Conservation (phyloP, 352 stramenopile species). For the Detonula confervacea region DNA sequence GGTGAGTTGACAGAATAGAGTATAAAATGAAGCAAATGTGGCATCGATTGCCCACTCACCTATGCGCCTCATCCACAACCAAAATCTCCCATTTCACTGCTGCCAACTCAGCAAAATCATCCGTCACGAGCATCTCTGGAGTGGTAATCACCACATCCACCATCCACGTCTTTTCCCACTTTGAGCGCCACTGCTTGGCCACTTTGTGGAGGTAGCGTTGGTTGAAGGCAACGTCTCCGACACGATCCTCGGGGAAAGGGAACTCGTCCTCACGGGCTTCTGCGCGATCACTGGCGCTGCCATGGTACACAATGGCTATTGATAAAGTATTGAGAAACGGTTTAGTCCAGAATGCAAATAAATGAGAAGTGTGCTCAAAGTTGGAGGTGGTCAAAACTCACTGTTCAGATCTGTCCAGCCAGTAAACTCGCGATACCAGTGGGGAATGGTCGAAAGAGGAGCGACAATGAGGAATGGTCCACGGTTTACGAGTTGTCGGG, state of each 20-base stretch:
- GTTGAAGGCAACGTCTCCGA: constrained; percentile 66
- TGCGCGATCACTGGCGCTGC: constrained; percentile 91
- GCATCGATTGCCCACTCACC: no score
- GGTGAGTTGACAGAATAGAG: no score
- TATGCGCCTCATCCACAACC: constrained; percentile 97
- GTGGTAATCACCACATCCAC: constrained; percentile 98
- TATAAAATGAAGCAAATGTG: no score
- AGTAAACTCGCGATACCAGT: constrained; percentile 99
- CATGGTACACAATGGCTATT: constrained; percentile 99
- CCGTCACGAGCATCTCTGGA: constrained; percentile 95
- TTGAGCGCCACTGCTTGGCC: constrained; percentile 44
- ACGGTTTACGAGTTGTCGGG: constrained; percentile 90
- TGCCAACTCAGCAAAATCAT: constrained; percentile 88
- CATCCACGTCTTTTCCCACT: constrained; percentile 86
- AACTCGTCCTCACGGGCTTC: constrained; percentile 97
- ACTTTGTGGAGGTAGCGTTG: constrained; percentile 80
- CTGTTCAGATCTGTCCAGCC: constrained; percentile 99
- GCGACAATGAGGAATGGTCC: constrained; percentile 98
- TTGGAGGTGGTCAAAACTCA: no score
- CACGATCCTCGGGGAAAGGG: constrained; percentile 89
- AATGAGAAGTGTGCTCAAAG: no score
- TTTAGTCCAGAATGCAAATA: no score
- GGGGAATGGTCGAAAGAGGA: constrained; percentile 95
- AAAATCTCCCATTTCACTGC: constrained; percentile 95
- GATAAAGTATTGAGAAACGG: no score